These are phyloP conservation scores for Rhizopogon roseolus DNA, from an alignment of 768 basidiomycete species.

Conservation along the genomic window DNA sequence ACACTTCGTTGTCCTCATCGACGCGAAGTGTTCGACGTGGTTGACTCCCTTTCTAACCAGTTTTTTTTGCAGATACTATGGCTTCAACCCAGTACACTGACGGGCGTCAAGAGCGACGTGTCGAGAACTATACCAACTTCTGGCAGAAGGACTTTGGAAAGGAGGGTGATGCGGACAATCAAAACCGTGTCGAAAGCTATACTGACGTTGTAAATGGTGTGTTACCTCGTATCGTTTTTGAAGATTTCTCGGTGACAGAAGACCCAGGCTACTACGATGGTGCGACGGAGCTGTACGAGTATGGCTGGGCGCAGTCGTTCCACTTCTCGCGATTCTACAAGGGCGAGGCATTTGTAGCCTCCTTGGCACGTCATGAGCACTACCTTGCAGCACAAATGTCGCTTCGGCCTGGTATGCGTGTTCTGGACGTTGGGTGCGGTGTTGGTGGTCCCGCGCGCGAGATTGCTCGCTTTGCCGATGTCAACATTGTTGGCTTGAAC, in stretches of 20 bases:
- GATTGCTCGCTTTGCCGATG: constrained; percentile 86
- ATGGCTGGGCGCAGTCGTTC: constrained; percentile 83
- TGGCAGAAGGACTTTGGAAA: constrained; percentile 82
- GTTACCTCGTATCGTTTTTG: not conserved
- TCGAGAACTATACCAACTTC: constrained; percentile 83
- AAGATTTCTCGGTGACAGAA: not conserved
- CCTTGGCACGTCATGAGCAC: constrained; percentile 87
- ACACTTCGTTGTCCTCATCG: not conserved
- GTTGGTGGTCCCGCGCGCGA: constrained; percentile 91
- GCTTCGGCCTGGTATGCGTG: constrained; percentile 82
- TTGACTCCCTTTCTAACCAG: not conserved
- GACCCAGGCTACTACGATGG: constrained; percentile 88
- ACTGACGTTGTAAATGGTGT: constrained; percentile 91
- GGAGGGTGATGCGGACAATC: constrained; percentile 61
- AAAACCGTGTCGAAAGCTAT: constrained; percentile 76
- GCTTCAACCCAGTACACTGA: constrained; percentile 35
- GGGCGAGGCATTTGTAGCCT: constrained; percentile 67
- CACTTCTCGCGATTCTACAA: constrained; percentile 94
- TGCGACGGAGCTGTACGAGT: constrained; percentile 88
- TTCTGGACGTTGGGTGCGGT: constrained; percentile 94
- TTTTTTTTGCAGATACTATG: not conserved
- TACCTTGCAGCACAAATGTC: constrained; percentile 83
- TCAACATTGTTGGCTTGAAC: constrained; percentile 75
- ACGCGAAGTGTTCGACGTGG: not conserved
- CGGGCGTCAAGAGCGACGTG: constrained; percentile 61